Base-by-base conservation (phyloP, 2,329 filamentous ascomycete species). In the Neoarthrinium moseri region DNA sequence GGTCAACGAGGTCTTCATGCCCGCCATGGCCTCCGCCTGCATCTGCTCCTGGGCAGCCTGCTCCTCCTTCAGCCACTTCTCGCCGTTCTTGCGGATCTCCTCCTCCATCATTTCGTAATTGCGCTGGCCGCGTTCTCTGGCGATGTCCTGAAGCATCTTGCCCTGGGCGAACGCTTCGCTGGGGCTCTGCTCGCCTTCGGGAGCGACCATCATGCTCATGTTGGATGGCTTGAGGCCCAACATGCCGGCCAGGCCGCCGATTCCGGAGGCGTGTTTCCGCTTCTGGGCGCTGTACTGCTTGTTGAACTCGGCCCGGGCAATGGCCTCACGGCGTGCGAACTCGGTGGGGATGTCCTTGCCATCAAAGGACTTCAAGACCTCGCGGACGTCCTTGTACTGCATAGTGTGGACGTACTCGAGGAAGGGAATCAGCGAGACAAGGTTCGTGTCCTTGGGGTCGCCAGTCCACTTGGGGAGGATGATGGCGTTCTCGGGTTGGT, bases 401-500 rank as follows among this genome's bases (percentile, higher is more conserved):
- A 97, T 96, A 17, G 91, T 94, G 55, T 91, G 89, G 54, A 99
- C 83, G 69, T 96, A 97, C 72, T 99, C 94, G 51, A 99, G 84
- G 82, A 99, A 96, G 11, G 94, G 94, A 48, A 99, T 95, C 39
- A 96, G 74, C 4, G 84, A 81, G 18, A 99, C 87, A 10, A 99
- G 85, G 37, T 90, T 89, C 63, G 84, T 90, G 67, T 99, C 92
- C 57, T 84, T 81, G 37, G 84, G 70, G 55, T 95, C 80, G 26
- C 94, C 94, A 46, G 78, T 87, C 94, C 94, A 99, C 58, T 91
- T 91, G 23, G 90, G 83, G 23, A 99, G 74, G 37, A 97, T 74
- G 56, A 99, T 94, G 54, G 94, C 90, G 68, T 99, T 99, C 60
- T 96, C 90, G n/a, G 94, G 94, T 63, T 99, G 94, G 53, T 87